Base-by-base conservation (phyloP, 495 filamentous ascomycete genomes). In the Tetracladium setigerum region DNA sequence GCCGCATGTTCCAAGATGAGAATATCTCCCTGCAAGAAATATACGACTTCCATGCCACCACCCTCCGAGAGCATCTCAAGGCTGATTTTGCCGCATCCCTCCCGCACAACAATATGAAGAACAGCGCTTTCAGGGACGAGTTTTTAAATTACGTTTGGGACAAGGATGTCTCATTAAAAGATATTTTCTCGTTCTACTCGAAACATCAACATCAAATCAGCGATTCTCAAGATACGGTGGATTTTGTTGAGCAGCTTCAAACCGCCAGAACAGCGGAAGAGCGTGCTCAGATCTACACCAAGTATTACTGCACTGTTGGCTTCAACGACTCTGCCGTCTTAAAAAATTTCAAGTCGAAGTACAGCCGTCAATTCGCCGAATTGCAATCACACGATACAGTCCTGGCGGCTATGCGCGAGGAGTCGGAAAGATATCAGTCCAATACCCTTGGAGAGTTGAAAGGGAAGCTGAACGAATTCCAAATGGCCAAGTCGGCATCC, bases 1-100 rank as follows among this genome's bases (percentile, higher is more conserved):
- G 38, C 18, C 38, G 15, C 41, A 54, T 58, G 44, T 58, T 63
- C 18, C 59, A 63, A 16, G 40, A 61, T 52, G 22, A 50, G 34
- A 14, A 41, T 13, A 10, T 49, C 44, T 13, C 54, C 33, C 46
- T 65, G 12, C 47, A 52, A 16, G 45, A 55, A 14, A 49, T 65
- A 11, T 56, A 56, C 14, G 41, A 39, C 13, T 7, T 38, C 5
- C 54, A 37, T 31, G 41, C 40, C 15, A 45, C 15, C 11, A 44
- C 38, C 6, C 31, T 65, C 6, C 48, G 54, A 7, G 51, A 59
- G 31, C 55, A 49, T 44, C 22, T 51, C 5, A 50, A 62, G 33
- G 46, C 54, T 11, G 53, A 62, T 9, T 58, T 59, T 12, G 53
- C 36, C 12, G 38, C 44, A 4, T 36, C 41, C 3, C 38, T 38